A percentile compares a stretch with the other conserved stretches of the same genome.
phyloP scores from a whole-genome alignment of 2,329 filamentous ascomycete genomes.

The Fusarium euwallaceae region DNA sequence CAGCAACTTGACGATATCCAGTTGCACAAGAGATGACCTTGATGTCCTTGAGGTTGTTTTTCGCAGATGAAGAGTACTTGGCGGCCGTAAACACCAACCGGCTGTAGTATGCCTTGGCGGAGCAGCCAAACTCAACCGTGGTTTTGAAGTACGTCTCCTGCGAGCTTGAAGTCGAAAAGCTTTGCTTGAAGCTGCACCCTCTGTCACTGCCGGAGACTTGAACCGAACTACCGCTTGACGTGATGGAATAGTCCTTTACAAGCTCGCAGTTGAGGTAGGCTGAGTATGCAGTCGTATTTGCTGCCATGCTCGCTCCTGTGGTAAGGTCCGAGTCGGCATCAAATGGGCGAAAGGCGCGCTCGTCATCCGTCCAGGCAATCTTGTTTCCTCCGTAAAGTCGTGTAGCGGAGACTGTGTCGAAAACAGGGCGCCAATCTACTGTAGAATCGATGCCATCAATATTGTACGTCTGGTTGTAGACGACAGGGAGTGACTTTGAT shows the following conservation, averaged over 20 bases:
- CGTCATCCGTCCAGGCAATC: conserved; percentile 25
- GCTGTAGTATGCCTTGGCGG: conserved; percentile 19
- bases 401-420: conserved; percentile 21
- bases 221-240: background rate
- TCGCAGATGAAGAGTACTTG: conserved; percentile 12
- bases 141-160: conserved; percentile 27
- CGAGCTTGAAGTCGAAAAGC: background rate
- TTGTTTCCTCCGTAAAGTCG: conserved; percentile 12
- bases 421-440: conserved; percentile 29
- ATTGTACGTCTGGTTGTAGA: conserved; percentile 12
- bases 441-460: conserved; percentile 9
- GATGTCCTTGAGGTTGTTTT: conserved; percentile 10
- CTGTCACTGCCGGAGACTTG: conserved; percentile 11
- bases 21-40: conserved; percentile 25
- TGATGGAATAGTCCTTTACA: conserved; percentile 8
- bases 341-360: conserved; percentile 27
- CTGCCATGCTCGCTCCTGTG: background rate
- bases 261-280: conserved; percentile 21
- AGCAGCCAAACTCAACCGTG: conserved; percentile 15
- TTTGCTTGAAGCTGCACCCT: conserved; percentile 28
- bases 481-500: background rate
- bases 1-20: conserved; percentile 15
- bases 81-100: conserved; percentile 21
- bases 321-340: background rate
- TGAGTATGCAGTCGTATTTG: conserved; percentile 19